These are phyloP conservation scores for Fonsecaea erecta DNA, from an alignment of 2,329 filamentous ascomycete species.

Conservation along the genomic window DNA sequence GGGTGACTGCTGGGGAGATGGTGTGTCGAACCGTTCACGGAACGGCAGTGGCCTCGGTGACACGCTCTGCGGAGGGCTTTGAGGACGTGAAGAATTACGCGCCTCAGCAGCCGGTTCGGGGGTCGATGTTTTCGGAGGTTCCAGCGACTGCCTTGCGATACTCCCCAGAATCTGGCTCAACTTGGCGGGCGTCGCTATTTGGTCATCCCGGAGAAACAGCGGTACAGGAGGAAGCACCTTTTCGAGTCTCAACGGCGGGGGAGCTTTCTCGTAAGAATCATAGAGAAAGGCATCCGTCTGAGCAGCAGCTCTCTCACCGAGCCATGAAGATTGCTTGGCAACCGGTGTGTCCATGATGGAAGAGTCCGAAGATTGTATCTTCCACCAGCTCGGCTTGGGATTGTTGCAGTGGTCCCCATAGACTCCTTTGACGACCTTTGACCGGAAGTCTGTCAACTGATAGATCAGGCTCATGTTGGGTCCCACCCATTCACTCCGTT, in stretches of 20 bases:
- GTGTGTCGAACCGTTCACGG: slow-evolving; percentile 32
- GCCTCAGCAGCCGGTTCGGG: slow-evolving; percentile 7
- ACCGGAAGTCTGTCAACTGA: slow-evolving; percentile 67
- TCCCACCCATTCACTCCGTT: slow-evolving; percentile 68
- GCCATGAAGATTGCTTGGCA: slow-evolving; percentile 23
- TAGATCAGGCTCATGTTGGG: slow-evolving; percentile 73
- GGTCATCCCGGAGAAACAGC: slow-evolving; percentile 30
- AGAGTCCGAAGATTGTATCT: slow-evolving; percentile 15
- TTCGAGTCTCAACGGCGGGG: slow-evolving; percentile 21
- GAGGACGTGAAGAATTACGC: slow-evolving; percentile 1
- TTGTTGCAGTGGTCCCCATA: slow-evolving; percentile 33
- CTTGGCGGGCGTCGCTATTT: slow-evolving; percentile 22
- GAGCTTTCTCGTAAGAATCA: slow-evolving; percentile 1
- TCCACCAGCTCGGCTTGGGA: slow-evolving; percentile 33
- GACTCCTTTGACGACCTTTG: slow-evolving; percentile 44
- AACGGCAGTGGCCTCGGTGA: slow-evolving; percentile 39
- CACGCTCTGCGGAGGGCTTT: slow-evolving; percentile 20
- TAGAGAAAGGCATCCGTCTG: background rate
- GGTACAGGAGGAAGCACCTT: slow-evolving; percentile 38
- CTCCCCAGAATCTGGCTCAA: slow-evolving; percentile 21
- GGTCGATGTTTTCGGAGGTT: slow-evolving; percentile 2
- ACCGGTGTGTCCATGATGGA: slow-evolving; percentile 25
- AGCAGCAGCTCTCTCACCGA: slow-evolving; percentile 7
- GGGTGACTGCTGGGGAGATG: slow-evolving; percentile 23
- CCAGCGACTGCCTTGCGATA: slow-evolving; percentile 15